Conservation (phyloP, 768 basidiomycete species). For the Hygrophorus pudorinus region DNA sequence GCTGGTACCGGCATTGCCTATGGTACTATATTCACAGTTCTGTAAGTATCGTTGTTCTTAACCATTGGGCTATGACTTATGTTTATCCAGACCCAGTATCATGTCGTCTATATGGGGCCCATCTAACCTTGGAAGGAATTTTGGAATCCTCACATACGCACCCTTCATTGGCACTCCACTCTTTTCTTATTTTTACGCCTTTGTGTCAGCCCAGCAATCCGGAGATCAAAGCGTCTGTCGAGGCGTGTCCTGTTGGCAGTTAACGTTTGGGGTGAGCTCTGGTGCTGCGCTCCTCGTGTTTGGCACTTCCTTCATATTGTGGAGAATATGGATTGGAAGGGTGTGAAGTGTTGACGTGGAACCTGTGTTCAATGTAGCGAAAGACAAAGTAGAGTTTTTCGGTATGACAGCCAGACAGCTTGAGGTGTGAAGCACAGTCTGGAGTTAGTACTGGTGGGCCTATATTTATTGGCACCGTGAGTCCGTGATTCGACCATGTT, state of each 20-base stretch:
- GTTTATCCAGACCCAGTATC: slow-evolving; percentile 48
- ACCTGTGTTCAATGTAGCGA: background rate
- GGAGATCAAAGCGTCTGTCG: slow-evolving; percentile 35
- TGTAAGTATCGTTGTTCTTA: slow-evolving; percentile 35
- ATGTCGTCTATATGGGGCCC: slow-evolving; percentile 65
- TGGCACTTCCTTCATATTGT: slow-evolving; percentile 36
- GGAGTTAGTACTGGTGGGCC: no score
- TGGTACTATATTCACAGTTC: slow-evolving; percentile 57
- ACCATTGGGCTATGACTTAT: slow-evolving; percentile 1
- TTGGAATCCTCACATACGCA: slow-evolving; percentile 63
- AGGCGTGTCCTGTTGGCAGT: slow-evolving; percentile 53
- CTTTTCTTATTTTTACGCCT: slow-evolving; percentile 76
- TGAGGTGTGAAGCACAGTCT: background rate
- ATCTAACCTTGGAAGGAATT: slow-evolving; percentile 65
- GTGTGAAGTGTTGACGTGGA: slow-evolving; percentile 24
- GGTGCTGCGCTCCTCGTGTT: slow-evolving; percentile 35
- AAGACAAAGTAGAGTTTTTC: background rate
- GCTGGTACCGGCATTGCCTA: slow-evolving; percentile 61
- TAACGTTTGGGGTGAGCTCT: slow-evolving; percentile 50
- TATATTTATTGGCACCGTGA: no score
- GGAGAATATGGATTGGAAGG: slow-evolving; percentile 52
- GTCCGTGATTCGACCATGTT: background rate
- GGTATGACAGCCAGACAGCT: background rate
- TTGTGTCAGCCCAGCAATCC: slow-evolving; percentile 45
- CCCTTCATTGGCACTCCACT: slow-evolving; percentile 66